These are phyloP conservation scores for Colletotrichum lini DNA, from an alignment of 2,329 filamentous ascomycete species.

Conservation along the genomic window DNA sequence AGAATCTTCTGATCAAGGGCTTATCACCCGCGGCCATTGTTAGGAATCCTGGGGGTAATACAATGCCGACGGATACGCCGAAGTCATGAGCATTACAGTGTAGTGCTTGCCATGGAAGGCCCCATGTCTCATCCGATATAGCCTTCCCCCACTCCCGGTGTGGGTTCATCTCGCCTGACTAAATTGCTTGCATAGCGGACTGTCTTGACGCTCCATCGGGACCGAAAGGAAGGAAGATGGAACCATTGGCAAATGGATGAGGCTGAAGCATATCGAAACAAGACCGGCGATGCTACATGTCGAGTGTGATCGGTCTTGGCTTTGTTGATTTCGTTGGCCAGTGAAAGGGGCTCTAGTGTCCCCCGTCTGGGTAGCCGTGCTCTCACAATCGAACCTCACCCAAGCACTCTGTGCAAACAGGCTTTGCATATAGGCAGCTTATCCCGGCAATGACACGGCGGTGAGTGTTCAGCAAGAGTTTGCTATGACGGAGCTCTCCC, in stretches of 20 bases:
- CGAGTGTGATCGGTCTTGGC: background rate
- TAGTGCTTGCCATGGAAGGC: background rate
- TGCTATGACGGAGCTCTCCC: background rate
- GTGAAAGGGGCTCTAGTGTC: background rate
- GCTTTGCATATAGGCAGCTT: background rate
- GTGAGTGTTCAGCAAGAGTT: background rate
- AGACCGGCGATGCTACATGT: background rate
- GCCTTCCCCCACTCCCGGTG: conserved; percentile 26
- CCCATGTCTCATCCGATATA: conserved; percentile 31
- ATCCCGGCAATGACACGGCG: background rate
- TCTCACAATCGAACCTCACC: background rate
- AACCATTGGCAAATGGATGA: background rate
- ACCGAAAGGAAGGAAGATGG: conserved; percentile 1
- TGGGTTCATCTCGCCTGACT: conserved; percentile 14
- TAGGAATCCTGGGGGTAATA: conserved; percentile 6
- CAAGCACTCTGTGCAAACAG: background rate
- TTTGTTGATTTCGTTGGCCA: background rate
- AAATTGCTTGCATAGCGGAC: conserved; percentile 36
- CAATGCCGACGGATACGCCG: conserved; percentile 10
- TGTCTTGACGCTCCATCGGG: background rate
- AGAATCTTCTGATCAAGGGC: background rate
- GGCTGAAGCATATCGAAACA: conserved; percentile 10
- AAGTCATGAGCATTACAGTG: conserved; percentile 8
- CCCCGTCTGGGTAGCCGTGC: background rate
- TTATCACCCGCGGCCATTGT: conserved; percentile 1